Conservation (phyloP, 2,329 filamentous ascomycete species). For the Didymella sp. region DNA sequence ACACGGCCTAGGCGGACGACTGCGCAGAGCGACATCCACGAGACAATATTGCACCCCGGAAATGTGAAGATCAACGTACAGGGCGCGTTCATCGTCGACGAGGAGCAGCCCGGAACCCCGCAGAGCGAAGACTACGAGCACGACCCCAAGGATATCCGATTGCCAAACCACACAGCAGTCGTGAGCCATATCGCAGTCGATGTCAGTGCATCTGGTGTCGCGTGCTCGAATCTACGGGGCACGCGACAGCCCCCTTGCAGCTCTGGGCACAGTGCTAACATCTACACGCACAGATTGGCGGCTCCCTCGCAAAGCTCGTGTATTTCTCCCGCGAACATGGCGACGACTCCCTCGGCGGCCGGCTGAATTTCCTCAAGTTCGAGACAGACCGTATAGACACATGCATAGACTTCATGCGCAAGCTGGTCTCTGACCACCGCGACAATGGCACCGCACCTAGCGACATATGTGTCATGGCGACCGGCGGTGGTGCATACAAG, state of each 20-base stretch:
- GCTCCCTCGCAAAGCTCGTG: conserved; percentile 93
- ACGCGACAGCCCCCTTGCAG: conserved; percentile 22
- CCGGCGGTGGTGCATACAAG: conserved; percentile 94
- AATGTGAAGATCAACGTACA: conserved; percentile 94
- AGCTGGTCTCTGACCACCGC: conserved; percentile 82
- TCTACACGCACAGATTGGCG: conserved; percentile 74
- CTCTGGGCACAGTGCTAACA: conserved; percentile 25
- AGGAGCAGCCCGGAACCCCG: conserved; percentile 61
- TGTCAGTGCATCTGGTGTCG: conserved; percentile 62
- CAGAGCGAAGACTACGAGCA: conserved; percentile 64
- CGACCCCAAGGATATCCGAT: conserved; percentile 90
- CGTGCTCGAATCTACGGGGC: conserved; percentile 21
- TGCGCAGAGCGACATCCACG: conserved; percentile 53
- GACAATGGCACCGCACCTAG: conserved; percentile 74
- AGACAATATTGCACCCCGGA: conserved; percentile 65
- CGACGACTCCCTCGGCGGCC: conserved; percentile 80
- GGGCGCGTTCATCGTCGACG: conserved; percentile 94
- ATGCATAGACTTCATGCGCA: conserved; percentile 89
- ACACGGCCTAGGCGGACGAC: conserved; percentile 40
- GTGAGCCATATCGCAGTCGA: conserved; percentile 98
- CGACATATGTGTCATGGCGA: conserved; percentile 91
- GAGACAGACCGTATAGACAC: conserved; percentile 94
- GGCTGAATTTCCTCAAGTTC: conserved; percentile 94
- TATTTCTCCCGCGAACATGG: conserved; percentile 92
- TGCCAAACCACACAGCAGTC: conserved; percentile 92